Conservation (phyloP, 345 rosid species). For the Populus davidiana region DNA sequence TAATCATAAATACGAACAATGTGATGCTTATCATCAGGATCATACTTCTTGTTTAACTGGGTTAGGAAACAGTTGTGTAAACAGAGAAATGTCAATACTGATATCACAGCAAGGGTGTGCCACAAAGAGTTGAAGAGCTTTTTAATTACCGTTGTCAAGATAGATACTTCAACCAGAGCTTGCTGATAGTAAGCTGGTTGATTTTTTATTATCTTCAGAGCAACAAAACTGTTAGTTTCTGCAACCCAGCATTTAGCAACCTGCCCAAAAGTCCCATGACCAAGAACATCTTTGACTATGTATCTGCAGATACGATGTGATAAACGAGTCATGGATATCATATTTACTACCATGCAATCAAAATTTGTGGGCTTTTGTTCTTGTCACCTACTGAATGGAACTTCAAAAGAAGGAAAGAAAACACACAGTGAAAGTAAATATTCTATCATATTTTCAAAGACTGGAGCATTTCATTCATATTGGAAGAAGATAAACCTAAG, state of each 20-base stretch:
- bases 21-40: constrained; percentile 97
- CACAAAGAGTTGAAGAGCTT: constrained; percentile 17
- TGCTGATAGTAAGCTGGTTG: constrained; percentile 98
- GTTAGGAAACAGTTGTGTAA: constrained; percentile 16
- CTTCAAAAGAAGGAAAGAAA: neutral
- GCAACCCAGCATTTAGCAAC: constrained; percentile 97
- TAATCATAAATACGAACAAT: constrained; percentile 95
- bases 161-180: constrained; percentile 97
- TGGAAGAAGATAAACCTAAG: neutral
- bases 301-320: constrained; percentile 51
- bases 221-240: constrained; percentile 65
- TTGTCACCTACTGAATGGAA: neutral
- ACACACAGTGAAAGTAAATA: neutral
- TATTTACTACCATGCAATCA: neutral
- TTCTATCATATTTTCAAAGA: neutral
- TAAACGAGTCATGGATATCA: neutral
- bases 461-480: neutral
- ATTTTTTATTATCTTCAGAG: constrained; percentile 95
- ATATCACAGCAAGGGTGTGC: neutral
- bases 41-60: constrained; percentile 95
- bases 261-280: constrained; percentile 99
- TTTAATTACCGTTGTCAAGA: constrained; percentile 70
- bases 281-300: constrained; percentile 95
- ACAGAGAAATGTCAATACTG: constrained; percentile 11
- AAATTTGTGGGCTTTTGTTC: neutral